Evolutionary conservation across 129 eudicot species (phyloP).

Genomic region (Pittosporum tobira): DNA sequence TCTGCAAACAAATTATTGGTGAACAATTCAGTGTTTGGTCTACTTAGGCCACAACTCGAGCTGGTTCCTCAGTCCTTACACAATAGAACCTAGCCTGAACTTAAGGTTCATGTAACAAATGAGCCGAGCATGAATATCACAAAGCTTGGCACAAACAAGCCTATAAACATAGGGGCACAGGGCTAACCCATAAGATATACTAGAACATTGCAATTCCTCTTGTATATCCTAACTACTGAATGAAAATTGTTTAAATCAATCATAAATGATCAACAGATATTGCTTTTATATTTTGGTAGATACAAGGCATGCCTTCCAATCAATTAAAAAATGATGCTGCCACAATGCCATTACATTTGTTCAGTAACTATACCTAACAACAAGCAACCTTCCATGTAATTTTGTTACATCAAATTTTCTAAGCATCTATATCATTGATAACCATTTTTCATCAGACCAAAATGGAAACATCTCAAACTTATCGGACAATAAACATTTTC

Average conservation of each 20-base stretch:
- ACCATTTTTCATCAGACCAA: background rate
- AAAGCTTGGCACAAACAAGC: too few species aligned
- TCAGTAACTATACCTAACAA: background rate
- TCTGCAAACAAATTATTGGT: background rate
- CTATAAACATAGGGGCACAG: too few species aligned
- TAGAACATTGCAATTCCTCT: too few species aligned
- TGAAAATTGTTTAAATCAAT: background rate
- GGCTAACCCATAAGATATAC: too few species aligned
- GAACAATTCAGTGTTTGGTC: too few species aligned
- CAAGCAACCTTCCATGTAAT: background rate
- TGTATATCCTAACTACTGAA: background rate
- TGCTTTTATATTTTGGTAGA: background rate
- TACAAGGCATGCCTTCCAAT: background rate
- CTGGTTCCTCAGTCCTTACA: too few species aligned
- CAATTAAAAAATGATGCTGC: too few species aligned
- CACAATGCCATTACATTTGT: too few species aligned
- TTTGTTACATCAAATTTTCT: background rate
- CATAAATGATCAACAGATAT: background rate
- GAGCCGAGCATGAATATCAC: too few species aligned
- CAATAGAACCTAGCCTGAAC: too few species aligned
- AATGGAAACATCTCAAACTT: background rate
- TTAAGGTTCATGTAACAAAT: too few species aligned
- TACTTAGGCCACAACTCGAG: too few species aligned
- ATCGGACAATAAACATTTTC: background rate
- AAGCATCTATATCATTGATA: background rate